A percentile compares a stretch with the other conserved stretches of the same genome.
Conservation (phyloP, 306 rosid genomes). For the Prunus persica region Prunus_persica_NCBIv2 NC_034016.1:11052501-11053000, state of each 20-base stretch:
- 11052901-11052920: background rate
- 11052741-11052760: background rate
- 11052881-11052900: background rate
- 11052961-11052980: background rate
- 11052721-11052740: background rate
- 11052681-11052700: background rate
- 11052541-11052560: background rate
- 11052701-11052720: background rate
- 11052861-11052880: background rate
- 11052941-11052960: background rate
- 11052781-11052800: background rate
- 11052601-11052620: background rate
- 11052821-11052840: background rate
- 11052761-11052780: background rate
- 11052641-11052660: background rate
- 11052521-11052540: no score
- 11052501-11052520: background rate
- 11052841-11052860: background rate
- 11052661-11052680: background rate
- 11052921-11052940: background rate
- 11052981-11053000: background rate
- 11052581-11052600: background rate
- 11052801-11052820: background rate
- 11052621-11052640: background rate
- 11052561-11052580: background rate